Conservation (phyloP, 2,329 filamentous ascomycete species). For the Teratosphaeria destructans region DNA sequence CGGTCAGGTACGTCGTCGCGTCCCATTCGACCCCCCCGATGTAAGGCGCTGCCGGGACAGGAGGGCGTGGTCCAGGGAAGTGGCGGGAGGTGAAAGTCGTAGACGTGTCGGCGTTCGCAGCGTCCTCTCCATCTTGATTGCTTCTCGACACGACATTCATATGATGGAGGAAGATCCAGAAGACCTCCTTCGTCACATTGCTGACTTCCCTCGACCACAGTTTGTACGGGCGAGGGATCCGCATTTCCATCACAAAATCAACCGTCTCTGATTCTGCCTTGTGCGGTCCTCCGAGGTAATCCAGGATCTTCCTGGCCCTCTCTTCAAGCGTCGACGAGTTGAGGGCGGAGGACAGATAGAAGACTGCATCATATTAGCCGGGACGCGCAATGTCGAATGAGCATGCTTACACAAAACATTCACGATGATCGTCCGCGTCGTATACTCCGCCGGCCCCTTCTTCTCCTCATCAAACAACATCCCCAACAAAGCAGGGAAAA, state of each 20-base stretch:
- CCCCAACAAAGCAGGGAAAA: slow-evolving; percentile 76
- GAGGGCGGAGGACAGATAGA: slow-evolving; percentile 63
- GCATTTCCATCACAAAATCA: slow-evolving; percentile 83
- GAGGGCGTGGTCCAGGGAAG: slow-evolving; percentile 78
- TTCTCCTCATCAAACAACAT: slow-evolving; percentile 98
- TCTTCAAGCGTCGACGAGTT: slow-evolving; percentile 38
- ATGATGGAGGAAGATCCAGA: slow-evolving; percentile 97
- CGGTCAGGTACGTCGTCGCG: slow-evolving; percentile 89
- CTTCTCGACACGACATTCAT: slow-evolving; percentile 65
- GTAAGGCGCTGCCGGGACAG: slow-evolving; percentile 88
- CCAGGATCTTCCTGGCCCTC: slow-evolving; percentile 63
- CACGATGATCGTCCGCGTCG: slow-evolving; percentile 80
- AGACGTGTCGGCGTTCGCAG: slow-evolving; percentile 12
- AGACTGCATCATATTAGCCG: slow-evolving; percentile 37
- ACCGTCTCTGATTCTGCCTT: slow-evolving; percentile 66
- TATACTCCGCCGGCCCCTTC: slow-evolving; percentile 95
- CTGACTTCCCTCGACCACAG: slow-evolving; percentile 89
- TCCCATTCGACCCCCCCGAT: slow-evolving; percentile 98
- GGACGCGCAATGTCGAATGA: slow-evolving; percentile 3
- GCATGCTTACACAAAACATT: slow-evolving; percentile 55
- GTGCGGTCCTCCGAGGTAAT: slow-evolving; percentile 72
- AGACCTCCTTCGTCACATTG: slow-evolving; percentile 93
- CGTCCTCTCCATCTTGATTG: slow-evolving; percentile 1
- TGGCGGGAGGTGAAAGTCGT: slow-evolving; percentile 49
- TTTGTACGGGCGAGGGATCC: slow-evolving; percentile 74